Conservation (phyloP, 2,329 filamentous ascomycete species). For the Aspergillus sp. region DNA sequence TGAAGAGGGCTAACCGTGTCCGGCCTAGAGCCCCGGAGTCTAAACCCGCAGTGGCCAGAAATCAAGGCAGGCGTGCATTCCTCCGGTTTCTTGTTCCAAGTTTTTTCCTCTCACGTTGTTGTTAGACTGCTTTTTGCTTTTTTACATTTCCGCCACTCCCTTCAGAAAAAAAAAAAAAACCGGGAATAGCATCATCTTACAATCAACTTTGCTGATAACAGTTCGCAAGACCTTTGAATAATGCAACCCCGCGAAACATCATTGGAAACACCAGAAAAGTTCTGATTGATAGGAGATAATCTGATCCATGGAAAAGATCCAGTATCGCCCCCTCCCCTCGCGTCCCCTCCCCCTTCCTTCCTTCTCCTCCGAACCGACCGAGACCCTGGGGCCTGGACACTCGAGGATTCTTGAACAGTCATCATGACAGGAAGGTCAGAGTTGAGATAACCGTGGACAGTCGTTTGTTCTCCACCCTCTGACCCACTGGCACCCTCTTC, state of each 20-base stretch:
- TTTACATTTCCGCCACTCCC: background rate
- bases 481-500: conserved; percentile 1
- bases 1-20: conserved; percentile 10
- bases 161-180: background rate
- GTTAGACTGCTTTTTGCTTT: background rate
- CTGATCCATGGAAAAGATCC: background rate
- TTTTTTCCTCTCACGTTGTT: conserved; percentile 5
- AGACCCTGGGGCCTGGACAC: background rate
- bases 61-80: conserved; percentile 11
- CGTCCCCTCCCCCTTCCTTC: background rate
- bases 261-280: background rate
- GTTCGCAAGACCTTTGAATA: background rate
- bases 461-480: conserved; percentile 6
- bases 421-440: conserved; percentile 7
- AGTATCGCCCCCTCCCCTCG: background rate
- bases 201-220: background rate
- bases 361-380: background rate
- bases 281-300: conserved; percentile 6
- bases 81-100: conserved; percentile 12
- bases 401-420: background rate
- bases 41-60: conserved; percentile 3
- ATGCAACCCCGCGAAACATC: background rate
- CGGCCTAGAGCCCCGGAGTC: conserved; percentile 9
- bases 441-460: conserved; percentile 10
- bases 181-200: conserved; percentile 8